Base-by-base conservation (phyloP, 1,139 yeast species). In the Candida sp. region DNA sequence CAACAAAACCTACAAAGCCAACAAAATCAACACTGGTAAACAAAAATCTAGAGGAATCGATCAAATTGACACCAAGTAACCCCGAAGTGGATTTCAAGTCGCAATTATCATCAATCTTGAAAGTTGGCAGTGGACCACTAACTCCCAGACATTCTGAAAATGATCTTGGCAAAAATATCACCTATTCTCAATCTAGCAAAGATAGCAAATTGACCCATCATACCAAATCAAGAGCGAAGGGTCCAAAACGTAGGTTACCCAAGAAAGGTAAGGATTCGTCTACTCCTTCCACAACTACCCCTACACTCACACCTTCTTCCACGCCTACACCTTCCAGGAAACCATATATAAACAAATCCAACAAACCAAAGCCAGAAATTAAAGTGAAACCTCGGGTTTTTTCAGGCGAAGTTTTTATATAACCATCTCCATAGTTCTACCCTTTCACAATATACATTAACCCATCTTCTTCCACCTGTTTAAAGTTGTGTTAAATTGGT, bases 161-260 rank as follows among this genome's bases (percentile, higher is more conserved):
- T 12, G 4, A 32, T 12, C 5, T 50, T 52, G 6, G 51, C 51
- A 15, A 41, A 33, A 8, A 5, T 43, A 12, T 34, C 41, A 30
- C 43, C 34, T 42, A 27, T 36, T 19, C 35, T 3, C 38, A 42
- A 21, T 37, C 49, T 25, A 43, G 40, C 4, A 41, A 48, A 11
- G 46, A 51, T 5, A 59, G 51, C 36, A 66, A 70, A 43, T 64
- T 85, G 45, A 68, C 65, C 0, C 95, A 87, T 55, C 66, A 79
- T 8, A 85, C 77, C 38, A 87, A 85, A 57, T 53, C 66, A 1
- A 70, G 96, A 48, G 68, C 90, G 4, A 81, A 75, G 53, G 96
- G 96, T 0, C 96, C 96, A 2, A 83, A 77, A 57, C 70, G 96
- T 56, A 73, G 86, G 49, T 72, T 82, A 33, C 95, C 95, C 0